Conservation (phyloP, 768 basidiomycete species). For the Xerocomus brunneocitrinus region DNA sequence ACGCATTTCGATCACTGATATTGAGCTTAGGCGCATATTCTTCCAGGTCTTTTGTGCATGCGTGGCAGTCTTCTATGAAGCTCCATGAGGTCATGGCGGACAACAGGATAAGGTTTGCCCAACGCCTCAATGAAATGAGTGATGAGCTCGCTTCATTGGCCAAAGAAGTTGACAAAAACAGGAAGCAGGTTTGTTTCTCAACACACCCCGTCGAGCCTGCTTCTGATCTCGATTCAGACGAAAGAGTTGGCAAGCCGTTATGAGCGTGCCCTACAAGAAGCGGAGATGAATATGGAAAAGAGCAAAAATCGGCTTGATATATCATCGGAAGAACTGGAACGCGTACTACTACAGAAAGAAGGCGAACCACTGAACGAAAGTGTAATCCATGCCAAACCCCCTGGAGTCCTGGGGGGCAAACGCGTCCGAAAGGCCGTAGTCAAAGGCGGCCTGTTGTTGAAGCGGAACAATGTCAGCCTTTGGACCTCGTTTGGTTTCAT, state of each 20-base stretch:
- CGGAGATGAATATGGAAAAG: constrained; percentile 83
- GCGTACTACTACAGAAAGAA: constrained; percentile 89
- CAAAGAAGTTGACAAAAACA: constrained; percentile 91
- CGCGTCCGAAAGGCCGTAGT: constrained; percentile 85
- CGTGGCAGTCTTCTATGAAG: constrained; percentile 85
- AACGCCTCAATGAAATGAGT: constrained; percentile 91
- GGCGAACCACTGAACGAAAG: constrained; percentile 89
- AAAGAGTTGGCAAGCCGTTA: constrained; percentile 89
- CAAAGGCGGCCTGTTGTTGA: constrained; percentile 84
- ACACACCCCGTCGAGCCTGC: not conserved
- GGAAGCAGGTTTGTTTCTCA: constrained; percentile 64
- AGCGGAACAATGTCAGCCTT: constrained; percentile 73
- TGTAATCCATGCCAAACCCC: constrained; percentile 57
- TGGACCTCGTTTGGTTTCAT: constrained; percentile 5
- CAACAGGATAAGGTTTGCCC: constrained; percentile 80
- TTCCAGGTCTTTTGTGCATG: constrained; percentile 57
- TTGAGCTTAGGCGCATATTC: constrained; percentile 10
- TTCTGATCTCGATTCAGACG: constrained; percentile 46
- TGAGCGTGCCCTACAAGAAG: constrained; percentile 84
- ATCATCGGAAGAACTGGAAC: constrained; percentile 91
- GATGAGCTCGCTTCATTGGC: constrained; percentile 84
- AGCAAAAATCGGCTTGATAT: constrained; percentile 81
- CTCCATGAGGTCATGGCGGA: constrained; percentile 90
- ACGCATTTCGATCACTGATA: not conserved
- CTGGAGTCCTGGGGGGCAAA: constrained; percentile 61